Conservation (phyloP, 2,329 filamentous ascomycete species). For the Xylogone sp. region DNA sequence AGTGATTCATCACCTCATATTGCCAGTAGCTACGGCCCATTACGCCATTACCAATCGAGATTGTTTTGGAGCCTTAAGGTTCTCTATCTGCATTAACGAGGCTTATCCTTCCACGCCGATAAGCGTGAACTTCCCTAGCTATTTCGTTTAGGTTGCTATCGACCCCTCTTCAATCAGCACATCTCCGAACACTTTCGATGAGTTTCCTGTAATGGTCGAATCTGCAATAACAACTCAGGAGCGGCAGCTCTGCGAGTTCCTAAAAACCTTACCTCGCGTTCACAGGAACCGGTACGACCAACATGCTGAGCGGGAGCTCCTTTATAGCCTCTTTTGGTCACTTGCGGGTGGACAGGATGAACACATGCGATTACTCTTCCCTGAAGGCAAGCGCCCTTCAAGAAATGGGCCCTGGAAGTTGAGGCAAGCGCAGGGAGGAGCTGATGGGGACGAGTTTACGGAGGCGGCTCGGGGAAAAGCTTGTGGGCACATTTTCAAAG, state of each 20-base stretch:
- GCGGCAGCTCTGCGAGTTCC: conserved; percentile 76
- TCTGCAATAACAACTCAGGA: conserved; percentile 61
- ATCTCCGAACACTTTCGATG: neutral
- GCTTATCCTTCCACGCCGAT: neutral
- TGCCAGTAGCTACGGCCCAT: too few species aligned
- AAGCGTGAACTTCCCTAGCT: neutral
- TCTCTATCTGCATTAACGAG: too few species aligned
- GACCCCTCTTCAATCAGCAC: neutral
- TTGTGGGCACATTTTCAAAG: conserved; percentile 96
- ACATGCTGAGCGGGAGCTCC: conserved; percentile 66
- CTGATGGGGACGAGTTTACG: conserved; percentile 92
- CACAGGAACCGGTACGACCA: conserved; percentile 74
- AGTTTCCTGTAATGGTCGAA: neutral
- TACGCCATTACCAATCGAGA: too few species aligned
- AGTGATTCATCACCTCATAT: too few species aligned
- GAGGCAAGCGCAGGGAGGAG: conserved; percentile 82
- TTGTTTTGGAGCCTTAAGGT: too few species aligned
- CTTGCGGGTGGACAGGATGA: conserved; percentile 73
- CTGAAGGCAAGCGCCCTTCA: conserved; percentile 59
- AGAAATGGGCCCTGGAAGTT: conserved; percentile 67
- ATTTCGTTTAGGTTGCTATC: neutral
- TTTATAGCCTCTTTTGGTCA: conserved; percentile 80
- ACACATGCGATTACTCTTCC: conserved; percentile 78
- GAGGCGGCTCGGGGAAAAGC: conserved; percentile 87
- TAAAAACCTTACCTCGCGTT: conserved; percentile 71